Percentiles rank a stretch among this genome's conserved stretches.
Conservation (phyloP, 306 rosid genomes). For the Begonia peltatifolia region DNA sequence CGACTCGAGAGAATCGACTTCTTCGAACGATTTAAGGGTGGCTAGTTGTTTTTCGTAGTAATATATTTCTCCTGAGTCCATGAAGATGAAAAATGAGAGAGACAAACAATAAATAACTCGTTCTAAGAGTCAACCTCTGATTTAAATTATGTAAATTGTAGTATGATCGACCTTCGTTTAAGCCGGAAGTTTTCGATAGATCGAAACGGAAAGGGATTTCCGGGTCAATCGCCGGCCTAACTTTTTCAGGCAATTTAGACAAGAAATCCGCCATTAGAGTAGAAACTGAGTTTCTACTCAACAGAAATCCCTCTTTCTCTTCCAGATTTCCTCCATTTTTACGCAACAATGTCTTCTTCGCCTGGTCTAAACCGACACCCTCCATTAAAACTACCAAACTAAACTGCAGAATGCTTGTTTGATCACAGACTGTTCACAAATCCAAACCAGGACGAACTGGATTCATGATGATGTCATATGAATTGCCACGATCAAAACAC, state of each 20-base stretch:
- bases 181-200: conserved; percentile 22
- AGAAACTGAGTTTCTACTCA: conserved; percentile 7
- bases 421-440: too few relatives aligned
- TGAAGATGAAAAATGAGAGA: neutral
- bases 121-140: too few relatives aligned
- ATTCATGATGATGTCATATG: too few relatives aligned
- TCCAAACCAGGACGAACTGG: too few relatives aligned
- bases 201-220: conserved; percentile 23
- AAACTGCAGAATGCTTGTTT: too few relatives aligned
- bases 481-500: too few relatives aligned
- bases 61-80: conserved; percentile 37
- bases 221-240: conserved; percentile 31
- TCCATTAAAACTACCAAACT: conserved; percentile 5
- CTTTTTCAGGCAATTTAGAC: conserved; percentile 38
- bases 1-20: conserved; percentile 33
- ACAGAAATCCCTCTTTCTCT: neutral
- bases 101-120: too few relatives aligned
- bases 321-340: neutral
- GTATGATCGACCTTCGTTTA: conserved; percentile 28
- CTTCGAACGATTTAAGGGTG: conserved; percentile 58
- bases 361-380: conserved; percentile 7
- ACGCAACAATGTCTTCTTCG: conserved; percentile 16
- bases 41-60: conserved; percentile 53
- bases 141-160: too few relatives aligned
- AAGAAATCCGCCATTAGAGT: conserved; percentile 28